Evolutionary conservation across 2,329 filamentous ascomycete genomes (phyloP).

Genomic region (Fusarium poae): DNA sequence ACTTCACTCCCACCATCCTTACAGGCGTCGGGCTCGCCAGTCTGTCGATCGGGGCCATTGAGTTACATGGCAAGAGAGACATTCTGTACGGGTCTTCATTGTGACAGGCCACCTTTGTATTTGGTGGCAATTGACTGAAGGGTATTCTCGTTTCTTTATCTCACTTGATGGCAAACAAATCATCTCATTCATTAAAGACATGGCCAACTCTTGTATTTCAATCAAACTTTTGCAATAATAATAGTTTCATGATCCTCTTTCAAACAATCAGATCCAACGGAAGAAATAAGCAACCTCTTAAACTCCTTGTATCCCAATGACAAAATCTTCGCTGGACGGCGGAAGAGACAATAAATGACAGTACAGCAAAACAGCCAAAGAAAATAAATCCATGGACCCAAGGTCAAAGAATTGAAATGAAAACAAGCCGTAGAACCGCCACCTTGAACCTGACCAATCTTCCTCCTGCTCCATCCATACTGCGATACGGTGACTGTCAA

Average conservation of each 20-base stretch:
- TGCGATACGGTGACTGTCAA: not conserved
- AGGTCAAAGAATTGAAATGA: constrained; percentile 2
- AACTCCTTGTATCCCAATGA: constrained; percentile 24
- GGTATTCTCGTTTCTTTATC: not conserved
- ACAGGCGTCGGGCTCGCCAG: constrained; percentile 33
- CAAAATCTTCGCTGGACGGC: not conserved
- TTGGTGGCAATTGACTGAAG: not conserved
- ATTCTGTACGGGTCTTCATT: not conserved
- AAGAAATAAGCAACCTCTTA: not conserved
- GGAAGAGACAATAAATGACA: constrained; percentile 10
- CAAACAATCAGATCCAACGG: not conserved
- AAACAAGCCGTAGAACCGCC: not conserved
- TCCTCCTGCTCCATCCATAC: constrained; percentile 7
- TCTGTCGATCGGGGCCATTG: constrained; percentile 2
- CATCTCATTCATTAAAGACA: not conserved
- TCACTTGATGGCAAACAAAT: not conserved
- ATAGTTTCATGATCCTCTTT: constrained; percentile 5
- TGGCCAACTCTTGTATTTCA: constrained; percentile 28
- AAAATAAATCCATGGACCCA: constrained; percentile 21
- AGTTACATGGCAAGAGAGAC: not conserved
- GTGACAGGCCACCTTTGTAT: not conserved
- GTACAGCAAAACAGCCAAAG: not conserved
- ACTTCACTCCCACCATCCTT: constrained; percentile 41
- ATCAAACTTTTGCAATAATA: constrained; percentile 34
- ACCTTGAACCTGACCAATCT: not conserved